Conservation (phyloP, 306 rosid species). For the Rubus parviflorus region DNA sequence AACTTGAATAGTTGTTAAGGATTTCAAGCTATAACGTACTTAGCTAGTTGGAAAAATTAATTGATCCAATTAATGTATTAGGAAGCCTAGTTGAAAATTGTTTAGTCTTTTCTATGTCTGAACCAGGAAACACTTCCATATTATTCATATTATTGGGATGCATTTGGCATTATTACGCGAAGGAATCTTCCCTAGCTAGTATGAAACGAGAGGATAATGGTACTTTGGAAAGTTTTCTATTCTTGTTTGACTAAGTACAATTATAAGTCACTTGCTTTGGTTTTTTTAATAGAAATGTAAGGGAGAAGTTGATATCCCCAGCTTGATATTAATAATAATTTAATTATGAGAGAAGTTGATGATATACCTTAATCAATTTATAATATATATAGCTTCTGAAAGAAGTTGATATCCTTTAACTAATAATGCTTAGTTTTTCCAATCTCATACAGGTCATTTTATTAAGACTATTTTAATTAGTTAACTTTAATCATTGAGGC, state of each 20-base stretch:
- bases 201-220: conserved; percentile 30
- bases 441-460: conserved; percentile 4
- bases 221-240: not conserved
- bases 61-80: conserved; percentile 18
- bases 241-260: conserved; percentile 25
- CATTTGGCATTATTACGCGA: conserved; percentile 51
- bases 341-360: not conserved
- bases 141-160: conserved; percentile 21
- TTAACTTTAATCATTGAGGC: conserved; percentile 12
- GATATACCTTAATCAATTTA: not conserved
- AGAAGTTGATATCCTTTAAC: not conserved
- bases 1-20: conserved; percentile 26
- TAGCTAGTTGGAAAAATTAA: conserved; percentile 19
- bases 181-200: conserved; percentile 43
- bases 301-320: conserved; percentile 2
- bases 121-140: conserved; percentile 23
- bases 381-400: not conserved
- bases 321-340: not conserved
- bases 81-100: conserved; percentile 44
- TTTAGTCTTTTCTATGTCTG: conserved; percentile 22
- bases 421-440: conserved; percentile 1
- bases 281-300: not conserved
- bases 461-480: not conserved
- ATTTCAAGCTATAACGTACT: conserved; percentile 11
- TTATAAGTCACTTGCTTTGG: conserved; percentile 5